These are phyloP conservation scores for Stephanodiscus triporus DNA, from an alignment of 108 stramenopile species.

Conservation along the genomic window DNA sequence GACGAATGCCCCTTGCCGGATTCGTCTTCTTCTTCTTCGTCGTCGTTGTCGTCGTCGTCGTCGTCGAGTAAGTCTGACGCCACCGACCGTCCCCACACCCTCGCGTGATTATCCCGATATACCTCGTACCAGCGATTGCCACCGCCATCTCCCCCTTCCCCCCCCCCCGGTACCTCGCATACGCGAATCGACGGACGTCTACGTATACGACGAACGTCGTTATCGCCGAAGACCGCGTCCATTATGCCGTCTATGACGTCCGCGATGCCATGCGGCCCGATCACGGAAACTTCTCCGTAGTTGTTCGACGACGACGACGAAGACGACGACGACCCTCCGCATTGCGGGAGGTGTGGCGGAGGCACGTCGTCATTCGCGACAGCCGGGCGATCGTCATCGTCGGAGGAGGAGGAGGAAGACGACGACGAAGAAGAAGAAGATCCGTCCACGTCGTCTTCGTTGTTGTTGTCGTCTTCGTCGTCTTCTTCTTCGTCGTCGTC, in stretches of 20 bases:
- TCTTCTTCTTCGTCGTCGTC: not conserved
- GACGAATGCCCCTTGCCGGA: too few relatives aligned
- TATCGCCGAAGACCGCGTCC: constrained; percentile 36
- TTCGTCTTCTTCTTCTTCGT: too few relatives aligned
- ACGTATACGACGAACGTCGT: not conserved
- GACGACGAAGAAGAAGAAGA: not conserved
- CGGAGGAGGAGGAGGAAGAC: too few relatives aligned
- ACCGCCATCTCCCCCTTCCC: constrained; percentile 10
- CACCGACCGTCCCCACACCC: constrained; percentile 39
- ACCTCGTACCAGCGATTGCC: constrained; percentile 66
- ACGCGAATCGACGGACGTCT: constrained; percentile 33
- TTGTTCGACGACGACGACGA: too few relatives aligned
- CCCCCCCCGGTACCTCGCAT: constrained; percentile 37
- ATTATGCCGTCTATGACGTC: constrained; percentile 34
- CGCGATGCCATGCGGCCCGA: constrained; percentile 30
- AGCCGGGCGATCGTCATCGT: not conserved
- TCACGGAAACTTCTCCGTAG: constrained; percentile 37
- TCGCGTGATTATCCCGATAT: constrained; percentile 62
- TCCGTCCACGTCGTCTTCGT: not conserved
- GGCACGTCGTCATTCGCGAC: too few relatives aligned
- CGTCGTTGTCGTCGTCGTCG: not conserved
- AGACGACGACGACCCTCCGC: not conserved
- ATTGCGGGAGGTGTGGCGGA: too few relatives aligned
- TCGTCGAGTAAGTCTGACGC: not conserved
- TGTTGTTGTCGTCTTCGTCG: not conserved